Evolutionary conservation across 192 early-diverging fungal genomes (phyloP).

Genomic region (Backusella parvicylindrica): DNA sequence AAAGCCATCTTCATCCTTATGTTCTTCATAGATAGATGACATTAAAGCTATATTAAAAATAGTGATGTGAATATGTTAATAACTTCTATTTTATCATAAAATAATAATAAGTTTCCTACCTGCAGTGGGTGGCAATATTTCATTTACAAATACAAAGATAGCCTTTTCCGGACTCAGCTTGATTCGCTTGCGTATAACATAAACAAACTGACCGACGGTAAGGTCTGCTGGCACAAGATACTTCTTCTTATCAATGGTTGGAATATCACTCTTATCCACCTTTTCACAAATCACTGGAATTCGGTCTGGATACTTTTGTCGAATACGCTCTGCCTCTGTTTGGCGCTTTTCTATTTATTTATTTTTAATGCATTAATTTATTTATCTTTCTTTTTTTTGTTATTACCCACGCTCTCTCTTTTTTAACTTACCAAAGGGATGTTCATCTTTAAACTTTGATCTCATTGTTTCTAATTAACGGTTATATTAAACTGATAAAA

Average conservation of each 20-base stretch:
- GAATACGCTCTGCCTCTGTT: constrained; percentile 92
- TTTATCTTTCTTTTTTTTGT: not conserved
- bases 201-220: constrained; percentile 97
- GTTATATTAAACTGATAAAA: not conserved
- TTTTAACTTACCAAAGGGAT: constrained; percentile 75
- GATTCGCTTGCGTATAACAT: constrained; percentile 95
- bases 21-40: constrained; percentile 92
- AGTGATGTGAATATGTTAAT: not conserved
- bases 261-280: constrained; percentile 96
- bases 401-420: not conserved
- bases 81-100: no score
- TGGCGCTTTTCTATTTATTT: constrained; percentile 83
- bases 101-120: no score
- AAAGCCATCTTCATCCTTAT: constrained; percentile 98
- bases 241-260: constrained; percentile 98
- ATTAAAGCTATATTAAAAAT: constrained; percentile 60
- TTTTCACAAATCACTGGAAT: constrained; percentile 93
- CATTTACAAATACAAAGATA: constrained; percentile 99
- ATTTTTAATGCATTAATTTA: not conserved
- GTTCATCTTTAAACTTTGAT: constrained; percentile 96
- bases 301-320: constrained; percentile 93
- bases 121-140: constrained; percentile 90
- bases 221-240: constrained; percentile 96
- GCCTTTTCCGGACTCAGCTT: constrained; percentile 96
- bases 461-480: constrained; percentile 40